Base-by-base conservation (phyloP, 2,329 filamentous ascomycete species). In the Piedraia hortae region DNA sequence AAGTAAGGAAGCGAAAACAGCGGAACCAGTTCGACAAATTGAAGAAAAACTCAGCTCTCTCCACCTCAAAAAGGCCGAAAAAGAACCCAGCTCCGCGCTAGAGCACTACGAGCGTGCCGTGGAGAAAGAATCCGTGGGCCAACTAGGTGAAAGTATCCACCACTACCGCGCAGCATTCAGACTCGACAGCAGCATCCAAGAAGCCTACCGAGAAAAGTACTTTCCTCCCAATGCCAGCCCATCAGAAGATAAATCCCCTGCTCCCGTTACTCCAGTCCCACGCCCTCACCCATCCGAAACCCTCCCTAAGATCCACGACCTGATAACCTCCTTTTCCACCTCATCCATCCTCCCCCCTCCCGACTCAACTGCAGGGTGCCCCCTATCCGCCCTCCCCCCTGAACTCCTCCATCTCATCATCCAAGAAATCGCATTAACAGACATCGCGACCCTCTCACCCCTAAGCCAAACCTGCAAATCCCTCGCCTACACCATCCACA, bases 81-180 rank as follows among this genome's bases (percentile, higher is more conserved):
- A 41, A 26, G 59, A 70, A 33, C 72, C 72, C 4, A 51, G 54
- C 11, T 73, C 80, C 6, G 85, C 85, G 1, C 48, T 97, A 9
- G 85, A 93, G 35, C 74, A 90, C 43, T 93, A 85, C 37, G 85
- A 93, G 42, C 64, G 62, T 40, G 85, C 82, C 3, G 80, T 90
- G 25, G 72, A 88, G 46, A 78, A 68, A 44, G 85, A 97, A 47
- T 61, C 58, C 0, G 62, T 72, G 35, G 85, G 85, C 1, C 85
- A 64, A 30, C 54, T 93, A 22, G 78, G 80, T 4, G 82, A 93
- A 30, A 93, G 82, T 40, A 44, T 97, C 24, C 64, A 61, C 31
- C 58, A 88, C 22, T 97, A 97, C 44, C 64, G 85, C 20, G 78
- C 71, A 43, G 85, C 85, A 1, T 93, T 89, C 43, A 65, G 70